phyloP scores from a whole-genome alignment of 1,284 basidiomycete genomes.

The Moniliophthora roreri region DNA sequence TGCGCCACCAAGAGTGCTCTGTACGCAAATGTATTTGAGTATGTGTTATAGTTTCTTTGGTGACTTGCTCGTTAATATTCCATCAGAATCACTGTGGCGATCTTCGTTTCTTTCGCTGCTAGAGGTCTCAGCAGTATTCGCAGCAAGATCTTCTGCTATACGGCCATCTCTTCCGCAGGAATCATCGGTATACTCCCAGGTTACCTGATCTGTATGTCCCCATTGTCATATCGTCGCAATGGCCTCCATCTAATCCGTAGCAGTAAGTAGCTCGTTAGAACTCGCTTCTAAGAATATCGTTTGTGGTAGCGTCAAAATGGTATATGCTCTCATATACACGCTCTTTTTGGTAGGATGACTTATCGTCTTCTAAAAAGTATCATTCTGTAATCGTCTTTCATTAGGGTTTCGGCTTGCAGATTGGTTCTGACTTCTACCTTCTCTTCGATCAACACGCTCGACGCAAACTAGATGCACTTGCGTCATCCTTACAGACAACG shows the following conservation, averaged over 20 bases:
- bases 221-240: constrained; percentile 16
- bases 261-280: constrained; percentile 85
- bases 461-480: constrained; percentile 48
- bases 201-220: constrained; percentile 73
- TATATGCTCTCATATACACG: constrained; percentile 87
- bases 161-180: constrained; percentile 80
- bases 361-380: constrained; percentile 8
- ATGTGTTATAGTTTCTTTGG: constrained; percentile 26
- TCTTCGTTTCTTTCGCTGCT: constrained; percentile 78
- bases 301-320: constrained; percentile 87
- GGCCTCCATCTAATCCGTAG: constrained; percentile 16
- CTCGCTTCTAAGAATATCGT: constrained; percentile 88
- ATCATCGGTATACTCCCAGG: constrained; percentile 84
- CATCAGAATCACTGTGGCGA: constrained; percentile 76
- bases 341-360: constrained; percentile 65
- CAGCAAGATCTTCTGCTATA: constrained; percentile 80
- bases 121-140: constrained; percentile 77
- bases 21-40: constrained; percentile 91
- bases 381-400: constrained; percentile 11
- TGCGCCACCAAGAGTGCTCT: constrained; percentile 69
- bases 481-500: constrained; percentile 46
- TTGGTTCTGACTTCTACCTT: constrained; percentile 84
- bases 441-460: constrained; percentile 69
- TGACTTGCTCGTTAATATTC: constrained; percentile 17
- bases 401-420: constrained; percentile 83